phyloP scores from a whole-genome alignment of 1,284 basidiomycete species.

The Ganoderma lucidum region DNA sequence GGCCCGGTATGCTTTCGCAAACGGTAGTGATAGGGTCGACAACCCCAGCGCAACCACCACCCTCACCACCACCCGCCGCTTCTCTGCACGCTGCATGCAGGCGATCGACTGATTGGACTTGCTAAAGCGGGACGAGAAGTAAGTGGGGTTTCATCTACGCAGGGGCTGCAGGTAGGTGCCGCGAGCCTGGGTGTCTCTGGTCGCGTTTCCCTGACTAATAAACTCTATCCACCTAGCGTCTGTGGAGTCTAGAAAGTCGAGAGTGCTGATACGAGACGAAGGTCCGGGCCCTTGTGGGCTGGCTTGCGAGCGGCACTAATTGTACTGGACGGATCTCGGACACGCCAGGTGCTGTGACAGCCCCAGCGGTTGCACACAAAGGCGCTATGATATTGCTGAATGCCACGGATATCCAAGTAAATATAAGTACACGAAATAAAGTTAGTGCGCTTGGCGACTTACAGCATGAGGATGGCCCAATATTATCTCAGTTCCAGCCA shows the following conservation, averaged over 20 bases:
- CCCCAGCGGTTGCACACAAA: neutral
- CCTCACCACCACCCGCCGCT: neutral
- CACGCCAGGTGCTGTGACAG: neutral
- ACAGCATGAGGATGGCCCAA: neutral
- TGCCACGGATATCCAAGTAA: neutral
- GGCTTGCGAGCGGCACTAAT: neutral
- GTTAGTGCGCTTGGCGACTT: neutral
- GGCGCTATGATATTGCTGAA: neutral
- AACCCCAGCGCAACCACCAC: neutral
- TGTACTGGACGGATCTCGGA: neutral
- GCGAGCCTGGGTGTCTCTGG: neutral
- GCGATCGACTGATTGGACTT: neutral
- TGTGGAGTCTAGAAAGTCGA: neutral
- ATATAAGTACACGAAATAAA: neutral
- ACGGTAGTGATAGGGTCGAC: neutral
- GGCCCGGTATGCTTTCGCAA: neutral
- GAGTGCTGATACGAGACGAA: neutral
- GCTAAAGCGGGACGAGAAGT: neutral
- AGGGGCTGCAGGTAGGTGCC: neutral
- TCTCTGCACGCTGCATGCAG: neutral
- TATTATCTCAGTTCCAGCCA: neutral
- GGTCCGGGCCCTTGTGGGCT: neutral
- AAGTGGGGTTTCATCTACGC: neutral
- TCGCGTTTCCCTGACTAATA: conserved; percentile 1
- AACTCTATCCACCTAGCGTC: conserved; percentile 4